Base-by-base conservation (phyloP, 2,329 filamentous ascomycete species). In the Metarhizium sp. region DNA sequence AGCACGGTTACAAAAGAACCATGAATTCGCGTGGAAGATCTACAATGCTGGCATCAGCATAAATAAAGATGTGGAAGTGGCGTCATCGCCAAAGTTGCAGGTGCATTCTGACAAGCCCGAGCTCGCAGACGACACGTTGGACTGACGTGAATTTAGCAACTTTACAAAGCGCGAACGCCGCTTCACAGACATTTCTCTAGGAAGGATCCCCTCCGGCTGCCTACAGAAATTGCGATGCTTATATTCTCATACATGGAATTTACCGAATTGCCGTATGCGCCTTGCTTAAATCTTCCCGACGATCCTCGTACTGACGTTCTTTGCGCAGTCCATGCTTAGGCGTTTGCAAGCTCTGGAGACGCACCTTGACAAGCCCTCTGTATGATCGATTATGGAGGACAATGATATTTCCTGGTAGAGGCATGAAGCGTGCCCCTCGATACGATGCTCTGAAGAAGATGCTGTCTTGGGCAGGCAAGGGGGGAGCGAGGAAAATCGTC, bases 41-140 rank as follows among this genome's bases (percentile, higher is more conserved):
- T 74, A 72, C 57, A 71, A 58, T 54, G 67, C 71, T 11, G 73
- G 72, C 3, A 67, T 74, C 50, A 66, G 73, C 40, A 66, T 67
- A 25, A 57, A 52, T n/a, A 57, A 54, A 65, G 62, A 38, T 61
- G 63, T 43, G 59, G 57, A 20, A 61, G 66, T 47, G 59, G 65
- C 10, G 59, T 67, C 36, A 13, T 67, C 64, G 4, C 59, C 64
- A 13, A 71, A 71, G 58, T 61, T 71, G n/a, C 64, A 70, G 62
- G 71, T 71, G 45, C 32, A 30, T 16, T 8, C 25, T 14, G 20
- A 29, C 5, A 62, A 59, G 3, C 6, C 29, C 18, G 40, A 13
- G n/a, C 45, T 48, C 20, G 20, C 25, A 6, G 10, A 29, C 25
- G 25, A 30, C 45, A 29, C 1, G 25, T 11, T 30, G 13, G 10